phyloP scores from a whole-genome alignment of 805 yeast genomes.

The Kodamaea hsintzibuensis region DNA sequence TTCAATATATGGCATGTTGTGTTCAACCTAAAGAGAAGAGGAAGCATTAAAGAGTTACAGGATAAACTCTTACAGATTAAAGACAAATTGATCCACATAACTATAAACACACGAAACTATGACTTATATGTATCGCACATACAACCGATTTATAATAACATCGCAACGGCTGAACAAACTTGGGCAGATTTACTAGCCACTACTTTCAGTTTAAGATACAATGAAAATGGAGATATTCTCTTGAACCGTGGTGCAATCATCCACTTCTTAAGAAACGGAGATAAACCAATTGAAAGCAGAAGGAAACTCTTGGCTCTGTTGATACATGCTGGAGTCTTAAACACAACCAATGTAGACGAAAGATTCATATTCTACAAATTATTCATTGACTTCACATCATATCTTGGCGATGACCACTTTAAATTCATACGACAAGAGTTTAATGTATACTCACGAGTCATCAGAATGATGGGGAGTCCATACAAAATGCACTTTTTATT shows the following conservation, averaged over 20 bases:
- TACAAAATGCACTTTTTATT: constrained; percentile 11
- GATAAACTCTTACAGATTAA: constrained; percentile 17
- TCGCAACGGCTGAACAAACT: constrained; percentile 3
- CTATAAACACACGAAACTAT: constrained; percentile 29
- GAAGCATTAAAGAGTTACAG: constrained; percentile 16
- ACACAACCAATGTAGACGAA: constrained; percentile 14
- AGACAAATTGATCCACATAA: constrained; percentile 24
- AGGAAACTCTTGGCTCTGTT: constrained; percentile 20
- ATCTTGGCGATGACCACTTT: constrained; percentile 23
- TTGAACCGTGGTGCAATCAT: constrained; percentile 15
- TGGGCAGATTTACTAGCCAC: constrained; percentile 28
- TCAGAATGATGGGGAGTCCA: constrained; percentile 20
- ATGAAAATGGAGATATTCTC: constrained; percentile 9
- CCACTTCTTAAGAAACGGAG: constrained; percentile 16
- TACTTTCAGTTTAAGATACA: constrained; percentile 22
- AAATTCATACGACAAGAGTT: constrained; percentile 17
- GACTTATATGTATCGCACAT: constrained; percentile 20
- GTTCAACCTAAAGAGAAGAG: constrained; percentile 13
- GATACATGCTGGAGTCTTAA: constrained; percentile 20
- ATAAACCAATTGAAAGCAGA: constrained; percentile 15
- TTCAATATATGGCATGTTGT: constrained; percentile 27
- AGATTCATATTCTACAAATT: constrained; percentile 13
- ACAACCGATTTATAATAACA: constrained; percentile 17
- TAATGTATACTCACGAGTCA: constrained; percentile 19
- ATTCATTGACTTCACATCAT: constrained; percentile 18